phyloP scores from a whole-genome alignment of 768 basidiomycete species.

The Macrolepiota albuminosa region DNA sequence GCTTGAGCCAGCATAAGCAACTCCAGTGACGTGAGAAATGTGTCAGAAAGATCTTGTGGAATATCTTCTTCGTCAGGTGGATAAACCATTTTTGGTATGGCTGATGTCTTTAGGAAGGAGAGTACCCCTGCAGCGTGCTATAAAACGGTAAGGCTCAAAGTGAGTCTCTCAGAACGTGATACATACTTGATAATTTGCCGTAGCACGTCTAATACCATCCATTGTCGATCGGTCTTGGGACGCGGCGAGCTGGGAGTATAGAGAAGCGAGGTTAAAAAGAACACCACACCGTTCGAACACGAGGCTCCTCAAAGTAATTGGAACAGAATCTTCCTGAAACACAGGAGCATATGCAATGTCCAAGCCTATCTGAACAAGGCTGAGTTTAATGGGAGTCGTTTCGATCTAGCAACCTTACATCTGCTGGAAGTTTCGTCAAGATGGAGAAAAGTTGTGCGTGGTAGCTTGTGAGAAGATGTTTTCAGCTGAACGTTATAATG shows the following conservation, averaged over 20 bases:
- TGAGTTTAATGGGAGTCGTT: not conserved
- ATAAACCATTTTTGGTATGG: conserved; percentile 46
- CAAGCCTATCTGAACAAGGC: conserved; percentile 52
- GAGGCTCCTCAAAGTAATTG: conserved; percentile 68
- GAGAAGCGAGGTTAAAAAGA: conserved; percentile 81
- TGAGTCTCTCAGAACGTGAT: not conserved
- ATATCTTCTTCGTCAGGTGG: conserved; percentile 46
- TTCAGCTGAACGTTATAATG: conserved; percentile 5
- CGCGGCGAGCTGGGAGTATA: conserved; percentile 79
- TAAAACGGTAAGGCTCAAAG: not conserved
- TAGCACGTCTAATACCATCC: conserved; percentile 84
- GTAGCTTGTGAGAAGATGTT: conserved; percentile 50
- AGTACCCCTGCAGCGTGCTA: conserved; percentile 71
- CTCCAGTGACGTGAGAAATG: conserved; percentile 61
- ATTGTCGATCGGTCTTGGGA: conserved; percentile 61
- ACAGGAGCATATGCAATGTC: conserved; percentile 70
- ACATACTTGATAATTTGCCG: conserved; percentile 62
- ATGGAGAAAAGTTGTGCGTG: conserved; percentile 87
- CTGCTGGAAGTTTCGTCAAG: conserved; percentile 76
- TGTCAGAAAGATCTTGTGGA: conserved; percentile 61
- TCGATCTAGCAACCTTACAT: conserved; percentile 39
- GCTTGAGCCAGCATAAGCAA: conserved; percentile 88
- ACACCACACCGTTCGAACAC: conserved; percentile 75
- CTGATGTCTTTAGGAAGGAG: conserved; percentile 52
- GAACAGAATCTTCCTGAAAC: conserved; percentile 53